A percentile compares a stretch with the other conserved stretches of the same genome.
Evolutionary conservation across 2,329 filamentous ascomycete species (phyloP).

Genomic region (Hymenoscyphus albidus): DNA sequence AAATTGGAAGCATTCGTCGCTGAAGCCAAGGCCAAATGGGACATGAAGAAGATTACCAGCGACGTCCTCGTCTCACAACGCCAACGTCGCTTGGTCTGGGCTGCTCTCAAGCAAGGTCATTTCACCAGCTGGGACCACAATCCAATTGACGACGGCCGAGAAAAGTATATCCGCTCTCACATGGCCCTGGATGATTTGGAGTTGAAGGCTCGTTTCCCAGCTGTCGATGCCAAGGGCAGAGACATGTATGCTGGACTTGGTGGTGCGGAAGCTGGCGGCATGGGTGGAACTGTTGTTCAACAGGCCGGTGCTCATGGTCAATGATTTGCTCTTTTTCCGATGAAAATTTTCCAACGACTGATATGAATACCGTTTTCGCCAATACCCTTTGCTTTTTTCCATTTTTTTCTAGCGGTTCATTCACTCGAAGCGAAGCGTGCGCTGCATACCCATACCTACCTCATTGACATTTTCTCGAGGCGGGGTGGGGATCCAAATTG

Average conservation of each 20-base stretch:
- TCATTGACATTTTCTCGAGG: no score
- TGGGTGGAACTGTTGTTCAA: conserved; percentile 18
- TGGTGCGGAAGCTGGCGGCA: conserved; percentile 15
- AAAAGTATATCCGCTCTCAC: conserved; percentile 80
- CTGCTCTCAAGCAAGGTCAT: conserved; percentile 68
- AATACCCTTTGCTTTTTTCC: no score
- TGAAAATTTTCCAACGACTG: not conserved
- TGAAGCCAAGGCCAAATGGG: conserved; percentile 74
- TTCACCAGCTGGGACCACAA: conserved; percentile 86
- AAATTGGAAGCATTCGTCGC: conserved; percentile 62
- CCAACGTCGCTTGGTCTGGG: conserved; percentile 73
- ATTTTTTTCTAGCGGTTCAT: no score
- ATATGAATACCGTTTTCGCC: not conserved
- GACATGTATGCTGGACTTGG: conserved; percentile 20
- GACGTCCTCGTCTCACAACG: conserved; percentile 76
- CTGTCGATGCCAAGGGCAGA: conserved; percentile 46
- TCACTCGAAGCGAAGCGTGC: no score
- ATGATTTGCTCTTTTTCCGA: conserved; percentile 6
- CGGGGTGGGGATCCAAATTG: no score
- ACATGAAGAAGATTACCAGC: conserved; percentile 72
- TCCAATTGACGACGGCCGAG: conserved; percentile 64
- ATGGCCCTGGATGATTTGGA: conserved; percentile 79
- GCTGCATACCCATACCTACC: no score
- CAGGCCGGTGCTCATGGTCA: conserved; percentile 26
- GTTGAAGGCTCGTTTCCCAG: conserved; percentile 68